Evolutionary conservation across 257 asterid genomes (phyloP).

Genomic region (Avicennia marina): DNA sequence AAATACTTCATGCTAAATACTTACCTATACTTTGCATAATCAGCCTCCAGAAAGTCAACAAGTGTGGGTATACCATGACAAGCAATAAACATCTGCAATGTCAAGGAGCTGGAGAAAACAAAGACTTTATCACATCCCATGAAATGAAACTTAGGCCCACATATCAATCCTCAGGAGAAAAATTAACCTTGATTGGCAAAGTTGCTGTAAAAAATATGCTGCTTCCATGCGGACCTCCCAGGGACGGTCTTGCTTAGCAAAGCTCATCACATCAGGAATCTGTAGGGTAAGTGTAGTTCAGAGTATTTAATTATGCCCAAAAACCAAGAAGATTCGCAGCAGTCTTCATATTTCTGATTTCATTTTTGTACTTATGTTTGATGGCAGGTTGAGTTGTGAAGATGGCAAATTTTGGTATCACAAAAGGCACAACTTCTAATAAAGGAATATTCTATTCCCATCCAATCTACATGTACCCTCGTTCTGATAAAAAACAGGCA

Average conservation of each 20-base stretch:
- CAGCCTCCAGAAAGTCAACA: slow-evolving; percentile 98
- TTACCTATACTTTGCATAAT: slow-evolving; percentile 90
- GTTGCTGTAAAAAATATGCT: slow-evolving; percentile 91
- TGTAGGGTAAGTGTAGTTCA: slow-evolving; percentile 26
- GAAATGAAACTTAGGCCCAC: neutral
- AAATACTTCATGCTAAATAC: slow-evolving; percentile 21
- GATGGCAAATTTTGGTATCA: no score
- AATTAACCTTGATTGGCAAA: slow-evolving; percentile 89
- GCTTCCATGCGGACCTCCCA: slow-evolving; percentile 98
- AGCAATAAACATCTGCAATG: slow-evolving; percentile 95
- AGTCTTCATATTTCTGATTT: neutral
- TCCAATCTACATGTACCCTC: no score
- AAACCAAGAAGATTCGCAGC: neutral
- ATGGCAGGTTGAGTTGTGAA: no score
- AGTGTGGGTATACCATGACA: slow-evolving; percentile 96
- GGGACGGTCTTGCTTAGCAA: slow-evolving; percentile 91
- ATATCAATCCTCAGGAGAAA: slow-evolving; percentile 9
- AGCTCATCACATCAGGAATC: slow-evolving; percentile 93
- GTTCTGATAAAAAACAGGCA: no score
- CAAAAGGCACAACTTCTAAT: no score
- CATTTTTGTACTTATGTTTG: no score
- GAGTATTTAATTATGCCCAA: slow-evolving; percentile 6
- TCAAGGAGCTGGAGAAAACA: slow-evolving; percentile 68
- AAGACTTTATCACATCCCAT: slow-evolving; percentile 8
- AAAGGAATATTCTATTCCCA: no score